Evolutionary conservation across 306 rosid species (phyloP).

Genomic region (Gillenia trifoliata): DNA sequence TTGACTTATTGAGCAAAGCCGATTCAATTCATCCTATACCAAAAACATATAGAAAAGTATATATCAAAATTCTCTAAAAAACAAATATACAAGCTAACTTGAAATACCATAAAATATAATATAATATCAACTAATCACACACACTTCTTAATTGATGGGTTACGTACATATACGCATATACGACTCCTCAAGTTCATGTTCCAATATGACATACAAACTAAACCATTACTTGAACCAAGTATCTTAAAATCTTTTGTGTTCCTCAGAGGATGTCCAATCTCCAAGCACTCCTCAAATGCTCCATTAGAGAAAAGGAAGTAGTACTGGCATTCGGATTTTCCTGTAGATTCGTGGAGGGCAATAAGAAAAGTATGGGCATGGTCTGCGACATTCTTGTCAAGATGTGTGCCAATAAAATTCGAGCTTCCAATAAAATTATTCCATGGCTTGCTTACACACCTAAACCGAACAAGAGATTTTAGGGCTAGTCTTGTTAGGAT

Average conservation of each 20-base stretch:
- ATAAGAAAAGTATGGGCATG: neutral
- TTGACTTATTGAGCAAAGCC: no score
- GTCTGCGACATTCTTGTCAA: neutral
- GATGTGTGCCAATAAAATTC: neutral
- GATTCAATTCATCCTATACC: no score
- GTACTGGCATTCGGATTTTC: neutral
- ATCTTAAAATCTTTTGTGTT: no score
- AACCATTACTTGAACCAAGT: neutral
- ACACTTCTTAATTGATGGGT: neutral
- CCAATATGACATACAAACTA: neutral
- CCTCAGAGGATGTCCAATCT: neutral
- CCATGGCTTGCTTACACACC: neutral
- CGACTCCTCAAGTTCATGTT: no score
- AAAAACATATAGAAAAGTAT: no score
- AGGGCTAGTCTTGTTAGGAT: conserved; percentile 1
- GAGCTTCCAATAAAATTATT: neutral
- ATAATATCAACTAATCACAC: no score
- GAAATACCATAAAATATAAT: no score
- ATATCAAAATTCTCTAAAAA: no score
- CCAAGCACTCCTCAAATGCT: neutral
- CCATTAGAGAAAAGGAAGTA: neutral
- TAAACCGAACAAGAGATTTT: neutral
- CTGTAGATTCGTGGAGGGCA: neutral
- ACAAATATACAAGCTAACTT: no score
- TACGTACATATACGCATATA: no score